Base-by-base conservation (phyloP, 371 early-diverging fungal genomes). In the Apophysomyces variabilis region DNA sequence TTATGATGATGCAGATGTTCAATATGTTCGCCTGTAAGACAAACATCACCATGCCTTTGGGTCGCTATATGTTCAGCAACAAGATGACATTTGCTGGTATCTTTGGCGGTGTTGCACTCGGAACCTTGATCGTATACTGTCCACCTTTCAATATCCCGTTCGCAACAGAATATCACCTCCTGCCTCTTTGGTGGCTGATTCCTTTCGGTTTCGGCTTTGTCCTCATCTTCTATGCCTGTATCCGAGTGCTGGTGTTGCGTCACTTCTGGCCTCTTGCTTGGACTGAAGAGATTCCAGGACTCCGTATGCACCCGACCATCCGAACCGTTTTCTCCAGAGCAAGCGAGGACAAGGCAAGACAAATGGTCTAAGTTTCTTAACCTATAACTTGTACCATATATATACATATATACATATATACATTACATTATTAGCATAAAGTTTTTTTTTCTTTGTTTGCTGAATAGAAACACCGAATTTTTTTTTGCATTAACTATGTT, bases 1-100 rank as follows among this genome's bases (percentile, higher is more conserved):
- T 98, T 21, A 85, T 95, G 88, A 84, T 95, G 65, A 79, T 80
- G 75, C 99, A 98, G 74, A 83, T 90, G 70, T 96, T 93, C 86
- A 98, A 97, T 80, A 72, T 95, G 82, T 95, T 97, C 74, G 90
- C 93, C 32, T 93, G 95, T 83, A 98, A 98, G 85, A 86, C 90
- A 41, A 80, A 89, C 11, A 83, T 89, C 66, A 78, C 86, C 4
- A 72, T 91, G 58, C 77, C 77, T 9, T 36, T 74, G 14, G 93
- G 95, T 26, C 70, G 67, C 57, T 91, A 89, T 78, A 91, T 95
- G 89, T 89, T 96, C 76, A 76, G 86, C 43, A 97, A 97, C 87
- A 66, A 69, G 39, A 72, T 73, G 11, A 90, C 87, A 7, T 96
- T 91, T 73, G 57, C 73, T 63, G 89, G 92, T 46, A 72, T 94